phyloP scores from a whole-genome alignment of 164 flowering plant genomes.

The Vitis cinerea region DNA sequence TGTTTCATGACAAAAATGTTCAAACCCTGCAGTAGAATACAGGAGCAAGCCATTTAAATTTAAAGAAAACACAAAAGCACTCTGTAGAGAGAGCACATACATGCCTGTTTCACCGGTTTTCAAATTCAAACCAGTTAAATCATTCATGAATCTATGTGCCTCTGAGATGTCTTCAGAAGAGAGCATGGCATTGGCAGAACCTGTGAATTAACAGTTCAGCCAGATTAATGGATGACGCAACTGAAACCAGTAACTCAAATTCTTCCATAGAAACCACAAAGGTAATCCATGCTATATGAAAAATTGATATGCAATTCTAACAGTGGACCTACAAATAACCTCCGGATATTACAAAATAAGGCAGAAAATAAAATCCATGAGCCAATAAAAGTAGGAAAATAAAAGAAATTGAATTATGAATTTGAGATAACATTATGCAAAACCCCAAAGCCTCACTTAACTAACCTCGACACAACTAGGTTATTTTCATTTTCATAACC shows the following conservation, averaged over 20 bases:
- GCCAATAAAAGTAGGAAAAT: not conserved
- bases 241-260: not conserved
- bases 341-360: no score
- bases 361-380: not conserved
- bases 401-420: not conserved
- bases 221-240: not conserved
- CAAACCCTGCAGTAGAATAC: no score
- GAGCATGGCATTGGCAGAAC: conserved; percentile 82
- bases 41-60: no score
- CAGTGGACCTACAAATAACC: not conserved
- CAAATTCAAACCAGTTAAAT: conserved; percentile 35
- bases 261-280: not conserved
- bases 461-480: no score
- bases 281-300: not conserved
- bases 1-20: not conserved
- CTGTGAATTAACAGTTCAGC: conserved; percentile 29
- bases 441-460: no score
- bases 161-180: conserved; percentile 55
- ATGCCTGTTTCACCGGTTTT: conserved; percentile 32
- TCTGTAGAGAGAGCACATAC: conserved; percentile 38
- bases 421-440: no score
- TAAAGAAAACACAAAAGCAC: not conserved
- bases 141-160: conserved; percentile 60
- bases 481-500: not conserved
- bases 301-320: not conserved